Base-by-base conservation (phyloP, 257 asterid genomes). In the Solanum sitiens region DNA sequence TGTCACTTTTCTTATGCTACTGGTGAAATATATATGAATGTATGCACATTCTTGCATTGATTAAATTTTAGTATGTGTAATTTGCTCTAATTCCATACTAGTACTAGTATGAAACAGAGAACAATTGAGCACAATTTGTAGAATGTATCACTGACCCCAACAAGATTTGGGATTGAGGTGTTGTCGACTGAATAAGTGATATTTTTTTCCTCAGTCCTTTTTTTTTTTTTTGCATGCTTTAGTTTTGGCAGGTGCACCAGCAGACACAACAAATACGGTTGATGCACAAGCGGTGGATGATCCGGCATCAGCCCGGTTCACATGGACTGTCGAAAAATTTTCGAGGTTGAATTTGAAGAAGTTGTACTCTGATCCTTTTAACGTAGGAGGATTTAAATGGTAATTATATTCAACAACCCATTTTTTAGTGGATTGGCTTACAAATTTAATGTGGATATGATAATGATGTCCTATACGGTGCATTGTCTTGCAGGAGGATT, bases 361-460 rank as follows among this genome's bases (percentile, higher is more conserved):
- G 91, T 89, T 83, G 44, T 94, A 94, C 87, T 94, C 98, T 23
- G 96, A 93, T 10, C 90, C 89, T 87, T 94, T 94, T 89, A 32
- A 32, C 32, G 94, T 92, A 76, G 96, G 95, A 87, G 95, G 95
- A 89, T 90, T 67, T 89, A 94, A 91, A 91, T 94, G 96, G 98
- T 94, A 93, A 85, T 74, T 39, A 10, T 53, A 61, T 85, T 7
- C 87, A 56, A 72, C 84, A 32, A 59, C 84, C 77, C 33, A 27
- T 72, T 56, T 39, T 76, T 56, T 53, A 50, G 44, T 27, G 85
- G 50, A 33, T 83, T 79, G 53, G 7, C 76, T 74, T 68, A 85
- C 67, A 71, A 53, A 27, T 15, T 32, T 53, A 35, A 45, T 76
- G 73, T 6, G 18, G 32, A 27, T 50, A 65, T 80, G 76, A 27